phyloP scores from a whole-genome alignment of 2,329 filamentous ascomycete genomes.

The Podosphaera xanthii region DNA sequence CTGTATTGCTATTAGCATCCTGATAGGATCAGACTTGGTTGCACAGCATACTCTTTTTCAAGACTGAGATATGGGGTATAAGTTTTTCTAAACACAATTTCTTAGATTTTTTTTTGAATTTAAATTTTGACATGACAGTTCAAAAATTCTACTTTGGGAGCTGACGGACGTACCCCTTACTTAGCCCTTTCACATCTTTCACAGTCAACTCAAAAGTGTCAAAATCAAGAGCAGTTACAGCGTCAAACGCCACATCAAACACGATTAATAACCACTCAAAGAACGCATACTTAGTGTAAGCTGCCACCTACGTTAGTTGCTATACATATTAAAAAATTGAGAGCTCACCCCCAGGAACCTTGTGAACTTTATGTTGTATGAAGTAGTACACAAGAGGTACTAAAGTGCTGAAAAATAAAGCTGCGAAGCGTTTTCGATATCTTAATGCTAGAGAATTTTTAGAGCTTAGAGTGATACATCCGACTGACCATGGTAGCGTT shows the following conservation, averaged over 20 bases:
- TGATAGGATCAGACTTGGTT: constrained; percentile 3
- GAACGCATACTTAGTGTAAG: constrained; percentile 92
- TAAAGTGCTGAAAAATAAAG: constrained; percentile 73
- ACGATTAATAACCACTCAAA: constrained; percentile 94
- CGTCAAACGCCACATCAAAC: constrained; percentile 90
- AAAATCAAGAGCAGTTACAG: constrained; percentile 84
- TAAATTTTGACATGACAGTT: constrained; percentile 19
- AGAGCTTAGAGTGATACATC: constrained; percentile 66
- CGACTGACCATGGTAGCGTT: constrained; percentile 84
- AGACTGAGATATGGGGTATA: constrained; percentile 25
- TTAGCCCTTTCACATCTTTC: constrained; percentile 69
- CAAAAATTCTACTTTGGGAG: constrained; percentile 63
- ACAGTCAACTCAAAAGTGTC: constrained; percentile 68
- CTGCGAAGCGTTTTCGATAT: constrained; percentile 68
- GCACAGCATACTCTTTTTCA: constrained; percentile 49
- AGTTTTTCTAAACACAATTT: constrained; percentile 17
- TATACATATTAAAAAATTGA: background rate
- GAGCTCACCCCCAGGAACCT: constrained; percentile 63
- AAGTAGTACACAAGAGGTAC: constrained; percentile 89
- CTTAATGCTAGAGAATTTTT: constrained; percentile 62
- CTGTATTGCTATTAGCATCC: background rate
- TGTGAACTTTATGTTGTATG: constrained; percentile 95
- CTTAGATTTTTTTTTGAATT: constrained; percentile 13
- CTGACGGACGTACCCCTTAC: constrained; percentile 96
- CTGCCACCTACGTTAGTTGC: constrained; percentile 24